These are phyloP conservation scores for Suillus ampliporus DNA, from an alignment of 768 basidiomycete species.

Conservation along the genomic window DNA sequence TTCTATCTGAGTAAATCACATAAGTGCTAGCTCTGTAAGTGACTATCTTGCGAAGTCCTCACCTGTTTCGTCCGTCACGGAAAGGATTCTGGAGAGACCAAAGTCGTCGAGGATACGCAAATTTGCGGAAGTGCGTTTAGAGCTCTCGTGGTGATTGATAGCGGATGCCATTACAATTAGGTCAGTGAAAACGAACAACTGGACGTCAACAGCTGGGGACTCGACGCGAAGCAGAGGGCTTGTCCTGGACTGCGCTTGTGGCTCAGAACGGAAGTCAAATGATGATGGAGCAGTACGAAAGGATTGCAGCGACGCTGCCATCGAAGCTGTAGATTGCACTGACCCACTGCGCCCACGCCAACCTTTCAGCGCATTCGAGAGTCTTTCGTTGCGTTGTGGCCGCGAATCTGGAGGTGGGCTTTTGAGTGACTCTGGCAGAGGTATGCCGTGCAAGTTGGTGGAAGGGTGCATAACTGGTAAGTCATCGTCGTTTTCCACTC, in stretches of 20 bases:
- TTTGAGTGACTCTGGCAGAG: neutral
- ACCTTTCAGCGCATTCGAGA: slow-evolving; percentile 49
- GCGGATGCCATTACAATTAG: slow-evolving; percentile 62
- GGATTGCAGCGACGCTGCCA: slow-evolving; percentile 22
- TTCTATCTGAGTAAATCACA: slow-evolving; percentile 25
- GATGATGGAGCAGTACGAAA: slow-evolving; percentile 36
- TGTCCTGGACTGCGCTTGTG: slow-evolving; percentile 3
- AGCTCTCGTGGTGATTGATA: slow-evolving; percentile 15
- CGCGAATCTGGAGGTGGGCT: neutral
- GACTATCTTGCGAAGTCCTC: slow-evolving; percentile 4
- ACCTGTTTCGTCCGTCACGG: slow-evolving; percentile 44
- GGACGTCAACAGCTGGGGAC: slow-evolving; percentile 34
- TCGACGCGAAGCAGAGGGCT: slow-evolving; percentile 32
- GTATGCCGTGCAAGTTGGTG: slow-evolving; percentile 14
- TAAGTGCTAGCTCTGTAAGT: neutral
- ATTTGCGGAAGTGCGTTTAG: slow-evolving; percentile 35
- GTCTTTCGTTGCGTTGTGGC: slow-evolving; percentile 27
- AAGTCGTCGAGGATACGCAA: slow-evolving; percentile 51
- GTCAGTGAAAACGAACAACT: slow-evolving; percentile 69
- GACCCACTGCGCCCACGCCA: slow-evolving; percentile 55
- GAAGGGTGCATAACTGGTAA: slow-evolving; percentile 12
- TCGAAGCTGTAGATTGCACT: slow-evolving; percentile 32
- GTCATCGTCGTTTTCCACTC: slow-evolving; percentile 44
- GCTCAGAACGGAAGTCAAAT: slow-evolving; percentile 26
- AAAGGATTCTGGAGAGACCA: slow-evolving; percentile 57